phyloP scores from a whole-genome alignment of 805 yeast genomes.

The Maudiozyma saulgeensis region DNA sequence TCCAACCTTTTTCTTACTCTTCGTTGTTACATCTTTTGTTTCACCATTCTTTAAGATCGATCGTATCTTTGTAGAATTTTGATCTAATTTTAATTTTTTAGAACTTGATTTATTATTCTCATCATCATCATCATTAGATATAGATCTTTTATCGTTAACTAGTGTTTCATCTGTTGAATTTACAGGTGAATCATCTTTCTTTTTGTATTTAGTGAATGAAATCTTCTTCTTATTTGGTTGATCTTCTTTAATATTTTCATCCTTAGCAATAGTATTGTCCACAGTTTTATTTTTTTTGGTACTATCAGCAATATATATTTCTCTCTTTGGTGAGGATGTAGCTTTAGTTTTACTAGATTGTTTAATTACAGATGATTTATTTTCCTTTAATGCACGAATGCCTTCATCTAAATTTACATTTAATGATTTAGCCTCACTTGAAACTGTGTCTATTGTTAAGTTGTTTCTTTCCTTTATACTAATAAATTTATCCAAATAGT shows the following conservation, averaged over 20 bases:
- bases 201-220: slow-evolving; percentile 27
- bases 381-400: neutral
- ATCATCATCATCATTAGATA: slow-evolving; percentile 1
- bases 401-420: slow-evolving; percentile 1
- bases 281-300: slow-evolving; percentile 1
- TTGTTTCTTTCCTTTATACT: neutral
- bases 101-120: neutral
- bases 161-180: neutral
- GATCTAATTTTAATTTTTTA: neutral
- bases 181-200: slow-evolving; percentile 17
- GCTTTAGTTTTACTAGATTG: neutral
- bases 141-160: slow-evolving; percentile 9
- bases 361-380: neutral
- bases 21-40: neutral
- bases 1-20: slow-evolving; percentile 1
- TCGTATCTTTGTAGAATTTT: slow-evolving; percentile 2
- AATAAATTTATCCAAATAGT: slow-evolving; percentile 11
- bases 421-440: neutral
- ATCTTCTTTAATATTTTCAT: slow-evolving; percentile 10
- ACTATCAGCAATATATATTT: slow-evolving; percentile 7
- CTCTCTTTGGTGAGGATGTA: neutral
- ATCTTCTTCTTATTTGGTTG: slow-evolving; percentile 22
- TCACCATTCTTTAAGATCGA: slow-evolving; percentile 17
- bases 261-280: neutral
- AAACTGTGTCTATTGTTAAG: neutral